Conservation (phyloP, 2,329 filamentous ascomycete species). For the Blumeriella jaapii region DNA sequence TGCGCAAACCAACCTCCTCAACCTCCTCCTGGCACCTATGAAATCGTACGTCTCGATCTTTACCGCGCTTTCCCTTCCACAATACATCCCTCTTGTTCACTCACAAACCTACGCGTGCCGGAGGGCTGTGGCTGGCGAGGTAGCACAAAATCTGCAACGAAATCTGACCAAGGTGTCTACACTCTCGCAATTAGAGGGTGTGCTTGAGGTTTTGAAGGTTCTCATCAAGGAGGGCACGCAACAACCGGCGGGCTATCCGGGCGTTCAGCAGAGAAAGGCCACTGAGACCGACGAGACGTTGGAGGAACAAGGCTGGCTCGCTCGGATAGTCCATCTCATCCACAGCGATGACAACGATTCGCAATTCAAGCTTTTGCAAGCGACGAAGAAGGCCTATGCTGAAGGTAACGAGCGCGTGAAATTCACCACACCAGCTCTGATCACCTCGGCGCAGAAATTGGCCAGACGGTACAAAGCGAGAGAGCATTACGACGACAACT, state of each 20-base stretch:
- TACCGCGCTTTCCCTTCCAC: constrained; percentile 86
- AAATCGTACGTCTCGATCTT: constrained; percentile 88
- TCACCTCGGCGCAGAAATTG: constrained; percentile 82
- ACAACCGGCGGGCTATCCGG: constrained; percentile 71
- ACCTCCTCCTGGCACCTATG: constrained; percentile 80
- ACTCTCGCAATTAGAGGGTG: constrained; percentile 70
- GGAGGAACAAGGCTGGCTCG: constrained; percentile 96
- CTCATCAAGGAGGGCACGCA: constrained; percentile 89
- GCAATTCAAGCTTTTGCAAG: constrained; percentile 87
- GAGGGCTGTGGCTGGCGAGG: constrained; percentile 79
- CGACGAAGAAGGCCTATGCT: constrained; percentile 72
- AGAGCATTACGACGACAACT: constrained; percentile 75
- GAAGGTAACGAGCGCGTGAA: constrained; percentile 93
- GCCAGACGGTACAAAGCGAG: constrained; percentile 79
- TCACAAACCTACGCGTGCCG: constrained; percentile 88
- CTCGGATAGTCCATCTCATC: constrained; percentile 81
- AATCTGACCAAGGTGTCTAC: constrained; percentile 73
- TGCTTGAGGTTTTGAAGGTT: constrained; percentile 79
- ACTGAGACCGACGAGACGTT: constrained; percentile 93
- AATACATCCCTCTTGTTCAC: constrained; percentile 80
- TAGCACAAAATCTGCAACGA: constrained; percentile 70
- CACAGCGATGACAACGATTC: constrained; percentile 78
- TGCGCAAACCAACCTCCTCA: constrained; percentile 80
- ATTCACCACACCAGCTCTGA: constrained; percentile 85
- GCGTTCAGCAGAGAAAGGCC: constrained; percentile 63